Conservation (phyloP, 1,284 basidiomycete species). For the Trametes hirsuta region DNA sequence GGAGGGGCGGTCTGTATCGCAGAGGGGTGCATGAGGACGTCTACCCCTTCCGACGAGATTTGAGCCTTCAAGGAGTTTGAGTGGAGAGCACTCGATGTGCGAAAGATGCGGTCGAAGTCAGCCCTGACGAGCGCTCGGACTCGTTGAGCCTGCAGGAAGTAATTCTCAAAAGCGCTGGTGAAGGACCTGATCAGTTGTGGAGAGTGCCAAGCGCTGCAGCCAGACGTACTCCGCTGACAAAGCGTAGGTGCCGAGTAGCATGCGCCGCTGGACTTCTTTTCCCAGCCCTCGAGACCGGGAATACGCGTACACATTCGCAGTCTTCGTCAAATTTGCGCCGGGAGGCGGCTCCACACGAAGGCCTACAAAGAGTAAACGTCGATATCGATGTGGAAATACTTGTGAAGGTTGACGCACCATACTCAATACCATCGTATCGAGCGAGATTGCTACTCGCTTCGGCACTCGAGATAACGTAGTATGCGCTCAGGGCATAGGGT, state of each 20-base stretch:
- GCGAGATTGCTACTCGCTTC: constrained; percentile 95
- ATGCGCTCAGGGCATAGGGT: constrained; percentile 83
- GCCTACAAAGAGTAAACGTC: constrained; percentile 40
- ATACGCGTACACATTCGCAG: constrained; percentile 56
- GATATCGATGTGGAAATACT: neutral
- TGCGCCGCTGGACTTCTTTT: constrained; percentile 82
- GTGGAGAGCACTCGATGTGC: constrained; percentile 50
- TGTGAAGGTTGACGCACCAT: constrained; percentile 47
- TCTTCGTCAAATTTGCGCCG: constrained; percentile 47
- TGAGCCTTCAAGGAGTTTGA: constrained; percentile 5
- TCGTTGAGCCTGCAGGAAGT: constrained; percentile 90
- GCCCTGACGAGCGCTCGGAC: constrained; percentile 72
- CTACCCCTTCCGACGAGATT: constrained; percentile 50
- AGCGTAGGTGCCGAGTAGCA: constrained; percentile 93
- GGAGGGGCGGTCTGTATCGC: constrained; percentile 79
- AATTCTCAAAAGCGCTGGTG: constrained; percentile 91
- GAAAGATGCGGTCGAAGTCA: constrained; percentile 80
- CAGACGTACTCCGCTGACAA: constrained; percentile 83
- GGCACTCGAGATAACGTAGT: constrained; percentile 93
- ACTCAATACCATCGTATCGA: constrained; percentile 85
- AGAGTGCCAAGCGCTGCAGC: neutral
- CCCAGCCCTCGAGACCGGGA: constrained; percentile 78
- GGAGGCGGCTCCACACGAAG: constrained; percentile 47
- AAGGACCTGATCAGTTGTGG: neutral
- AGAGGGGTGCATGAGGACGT: constrained; percentile 86